phyloP scores from a whole-genome alignment of 495 filamentous ascomycete species.

The Xylaria nigripes region DNA sequence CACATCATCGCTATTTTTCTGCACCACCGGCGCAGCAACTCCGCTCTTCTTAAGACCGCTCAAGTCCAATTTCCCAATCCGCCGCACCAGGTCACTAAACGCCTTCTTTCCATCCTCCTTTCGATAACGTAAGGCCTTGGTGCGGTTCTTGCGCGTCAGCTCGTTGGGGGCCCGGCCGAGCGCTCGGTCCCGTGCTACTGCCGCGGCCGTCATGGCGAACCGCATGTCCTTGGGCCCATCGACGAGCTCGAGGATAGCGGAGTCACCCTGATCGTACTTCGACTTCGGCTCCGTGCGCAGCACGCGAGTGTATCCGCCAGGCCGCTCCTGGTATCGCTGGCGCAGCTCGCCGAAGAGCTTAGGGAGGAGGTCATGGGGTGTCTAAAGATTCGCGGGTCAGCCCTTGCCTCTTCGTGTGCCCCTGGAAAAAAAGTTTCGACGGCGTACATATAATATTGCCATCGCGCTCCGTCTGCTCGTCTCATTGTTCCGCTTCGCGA shows the following conservation, averaged over 20 bases:
- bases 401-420: neutral
- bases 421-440: constrained; percentile 16
- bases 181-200: constrained; percentile 55
- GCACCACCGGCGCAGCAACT: neutral
- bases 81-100: constrained; percentile 63
- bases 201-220: constrained; percentile 82
- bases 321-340: constrained; percentile 68
- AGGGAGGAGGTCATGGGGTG: constrained; percentile 59
- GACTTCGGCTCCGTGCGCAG: constrained; percentile 77
- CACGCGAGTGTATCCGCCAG: constrained; percentile 91
- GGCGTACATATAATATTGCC: constrained; percentile 77
- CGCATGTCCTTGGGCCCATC: constrained; percentile 93
- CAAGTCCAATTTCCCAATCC: constrained; percentile 39
- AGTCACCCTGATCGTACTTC: constrained; percentile 68
- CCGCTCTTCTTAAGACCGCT: neutral
- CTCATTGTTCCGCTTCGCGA: constrained; percentile 85
- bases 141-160: constrained; percentile 66
- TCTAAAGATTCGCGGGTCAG: constrained; percentile 18
- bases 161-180: constrained; percentile 49
- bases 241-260: constrained; percentile 91
- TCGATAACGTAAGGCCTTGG: constrained; percentile 78
- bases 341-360: constrained; percentile 82
- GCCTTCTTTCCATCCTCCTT: constrained; percentile 53
- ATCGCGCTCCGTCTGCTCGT: constrained; percentile 57
- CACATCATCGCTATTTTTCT: constrained; percentile 6